These are phyloP conservation scores for Aspergillus sp. DNA, from an alignment of 2,329 filamentous ascomycete species.

Conservation along the genomic window DNA sequence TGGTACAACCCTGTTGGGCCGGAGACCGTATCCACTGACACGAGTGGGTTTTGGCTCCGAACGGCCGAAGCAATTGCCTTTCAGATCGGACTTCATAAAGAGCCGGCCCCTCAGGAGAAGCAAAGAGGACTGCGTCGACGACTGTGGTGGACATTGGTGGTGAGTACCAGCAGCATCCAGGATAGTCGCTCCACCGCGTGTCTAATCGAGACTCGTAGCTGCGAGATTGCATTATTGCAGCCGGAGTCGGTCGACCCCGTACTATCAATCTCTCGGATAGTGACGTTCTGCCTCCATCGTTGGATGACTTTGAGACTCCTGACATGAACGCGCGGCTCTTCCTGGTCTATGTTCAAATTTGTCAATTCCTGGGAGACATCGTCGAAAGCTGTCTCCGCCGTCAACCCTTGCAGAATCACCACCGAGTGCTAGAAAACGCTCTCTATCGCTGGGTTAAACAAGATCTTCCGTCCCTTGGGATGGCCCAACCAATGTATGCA, in stretches of 20 bases:
- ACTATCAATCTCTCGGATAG: constrained; percentile 42
- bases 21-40: constrained; percentile 40
- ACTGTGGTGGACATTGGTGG: background rate
- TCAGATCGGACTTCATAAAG: constrained; percentile 44
- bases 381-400: background rate
- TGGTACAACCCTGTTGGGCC: constrained; percentile 47
- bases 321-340: background rate
- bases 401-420: background rate
- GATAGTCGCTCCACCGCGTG: background rate
- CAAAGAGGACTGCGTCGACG: constrained; percentile 20
- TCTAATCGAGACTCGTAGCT: constrained; percentile 16
- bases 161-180: background rate
- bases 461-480: background rate
- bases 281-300: constrained; percentile 37
- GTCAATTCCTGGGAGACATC: background rate
- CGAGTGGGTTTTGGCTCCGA: constrained; percentile 44
- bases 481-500: background rate
- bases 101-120: constrained; percentile 32
- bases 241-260: constrained; percentile 40
- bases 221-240: constrained; percentile 42
- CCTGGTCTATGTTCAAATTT: background rate
- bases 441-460: background rate
- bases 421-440: background rate
- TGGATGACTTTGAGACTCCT: background rate
- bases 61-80: constrained; percentile 43